phyloP scores from a whole-genome alignment of 2,329 filamentous ascomycete genomes.

The Aspergillus sp. region DNA sequence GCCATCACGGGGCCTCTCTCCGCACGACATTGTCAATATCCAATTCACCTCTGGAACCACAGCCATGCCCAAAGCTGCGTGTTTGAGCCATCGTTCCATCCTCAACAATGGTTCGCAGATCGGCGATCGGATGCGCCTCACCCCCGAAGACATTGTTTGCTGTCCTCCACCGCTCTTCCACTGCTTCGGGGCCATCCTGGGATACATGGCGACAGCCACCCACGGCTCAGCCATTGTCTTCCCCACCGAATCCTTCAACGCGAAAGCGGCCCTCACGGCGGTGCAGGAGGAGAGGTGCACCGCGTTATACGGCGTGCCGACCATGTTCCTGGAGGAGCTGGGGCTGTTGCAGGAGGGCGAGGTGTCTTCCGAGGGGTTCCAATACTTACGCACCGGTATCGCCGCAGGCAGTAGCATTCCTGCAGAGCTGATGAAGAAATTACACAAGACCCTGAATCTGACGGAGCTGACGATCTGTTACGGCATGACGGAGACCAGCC shows the following conservation, averaged over 20 bases:
- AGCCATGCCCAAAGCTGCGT: slow-evolving; percentile 84
- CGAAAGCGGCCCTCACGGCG: slow-evolving; percentile 65
- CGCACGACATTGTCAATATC: slow-evolving; percentile 81
- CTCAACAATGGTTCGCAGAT: slow-evolving; percentile 90
- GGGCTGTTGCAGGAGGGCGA: slow-evolving; percentile 65
- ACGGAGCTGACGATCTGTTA: slow-evolving; percentile 89
- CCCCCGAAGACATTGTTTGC: slow-evolving; percentile 65
- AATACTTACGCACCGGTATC: slow-evolving; percentile 80
- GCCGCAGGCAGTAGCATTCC: slow-evolving; percentile 86
- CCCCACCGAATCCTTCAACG: slow-evolving; percentile 83
- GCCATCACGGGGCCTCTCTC: slow-evolving; percentile 48
- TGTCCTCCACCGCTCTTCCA: slow-evolving; percentile 59
- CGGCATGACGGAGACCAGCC: slow-evolving; percentile 90
- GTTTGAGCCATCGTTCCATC: slow-evolving; percentile 79
- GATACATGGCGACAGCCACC: slow-evolving; percentile 94
- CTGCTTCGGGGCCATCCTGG: slow-evolving; percentile 88
- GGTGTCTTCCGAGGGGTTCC: slow-evolving; percentile 54
- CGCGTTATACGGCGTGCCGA: slow-evolving; percentile 83
- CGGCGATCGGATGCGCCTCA: slow-evolving; percentile 79
- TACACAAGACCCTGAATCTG: slow-evolving; percentile 74
- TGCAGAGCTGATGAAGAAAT: slow-evolving; percentile 63
- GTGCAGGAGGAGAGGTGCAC: slow-evolving; percentile 64
- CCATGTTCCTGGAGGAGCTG: slow-evolving; percentile 90
- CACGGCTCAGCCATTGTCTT: slow-evolving; percentile 79
- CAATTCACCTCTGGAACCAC: slow-evolving; percentile 98